Base-by-base conservation (phyloP, 108 stramenopile genomes). In the Epipyxis sp. region DNA sequence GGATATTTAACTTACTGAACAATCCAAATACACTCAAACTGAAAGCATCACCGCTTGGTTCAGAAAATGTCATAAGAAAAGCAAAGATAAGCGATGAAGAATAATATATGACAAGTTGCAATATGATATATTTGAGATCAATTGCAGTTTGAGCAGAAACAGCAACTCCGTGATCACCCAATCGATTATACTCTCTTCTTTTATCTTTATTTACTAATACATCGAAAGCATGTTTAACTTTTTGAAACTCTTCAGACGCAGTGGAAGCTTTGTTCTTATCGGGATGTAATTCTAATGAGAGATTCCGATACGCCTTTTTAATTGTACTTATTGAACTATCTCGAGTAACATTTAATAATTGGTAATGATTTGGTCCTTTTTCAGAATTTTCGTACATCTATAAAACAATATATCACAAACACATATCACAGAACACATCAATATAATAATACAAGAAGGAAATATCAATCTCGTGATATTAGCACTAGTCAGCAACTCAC, bases 231-330 rank as follows among this genome's bases (percentile, higher is more conserved):
- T 6, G 6, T 27, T 27, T 37, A 3, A 57, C 13, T 6, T 6
- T 16, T 13, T 34, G 41, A 79, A 99, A 99, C 68, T 94, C 82
- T 61, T 93, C 92, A 20, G 93, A 87, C 0, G 98, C 98, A 69
- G 87, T 83, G 20, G 92, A 92, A 57, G 89, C 89, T 42, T 88
- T 90, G 83, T 97, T 97, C 84, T 98, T 98, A 87, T 98, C 97
- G 0, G 97, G 97, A 80, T 98, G 97, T 25, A 97, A 90, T 86
- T 94, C 90, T 20, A 96, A 86, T 59, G 90, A 88, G 43, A 96
- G 86, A 65, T 88, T 90, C 79, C 94, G 93, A 91, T 98, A 98
- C 44, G 95, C 92, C 6, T 92, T 89, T 84, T 98, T 98, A 79
- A 98, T 96, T 80, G 95, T 94, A 45, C 94, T 85, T 20, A 94